Percentiles rank a stretch among this genome's conserved stretches.
These are phyloP conservation scores for Prunus mira DNA, from an alignment of 306 rosid species.

Conservation along the genomic window DNA sequence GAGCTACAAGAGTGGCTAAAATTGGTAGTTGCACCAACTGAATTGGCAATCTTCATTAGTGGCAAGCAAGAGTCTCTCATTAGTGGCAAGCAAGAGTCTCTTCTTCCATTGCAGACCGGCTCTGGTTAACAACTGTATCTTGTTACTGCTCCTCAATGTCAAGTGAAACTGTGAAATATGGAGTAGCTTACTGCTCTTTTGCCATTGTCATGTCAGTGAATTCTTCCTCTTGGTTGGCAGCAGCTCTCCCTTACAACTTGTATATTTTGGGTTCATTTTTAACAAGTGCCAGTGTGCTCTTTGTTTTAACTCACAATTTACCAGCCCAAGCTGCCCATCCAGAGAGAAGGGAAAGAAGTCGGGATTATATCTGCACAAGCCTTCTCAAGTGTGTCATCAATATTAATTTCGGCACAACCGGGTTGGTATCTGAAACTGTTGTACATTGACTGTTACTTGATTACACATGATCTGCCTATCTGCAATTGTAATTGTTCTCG, in stretches of 20 bases:
- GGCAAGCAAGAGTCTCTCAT: slow-evolving; percentile 52
- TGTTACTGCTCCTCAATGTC: slow-evolving; percentile 22
- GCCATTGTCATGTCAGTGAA: slow-evolving; percentile 28
- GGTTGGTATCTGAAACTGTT: slow-evolving; percentile 41
- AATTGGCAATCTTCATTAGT: slow-evolving; percentile 54
- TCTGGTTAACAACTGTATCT: slow-evolving; percentile 24
- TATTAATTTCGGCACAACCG: slow-evolving; percentile 7
- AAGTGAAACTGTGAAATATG: slow-evolving; percentile 24
- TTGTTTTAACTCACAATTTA: slow-evolving; percentile 27
- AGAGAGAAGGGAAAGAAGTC: slow-evolving; percentile 17
- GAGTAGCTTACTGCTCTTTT: slow-evolving; percentile 30
- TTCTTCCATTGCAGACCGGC: slow-evolving; percentile 50
- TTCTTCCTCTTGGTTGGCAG: slow-evolving; percentile 30
- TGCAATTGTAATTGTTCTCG: slow-evolving; percentile 50
- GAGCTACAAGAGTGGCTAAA: slow-evolving; percentile 86
- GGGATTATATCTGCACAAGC: slow-evolving; percentile 28
- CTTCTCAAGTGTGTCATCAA: slow-evolving; percentile 25
- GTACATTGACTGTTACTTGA: slow-evolving; percentile 52
- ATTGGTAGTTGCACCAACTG: slow-evolving; percentile 81
- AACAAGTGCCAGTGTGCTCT: slow-evolving; percentile 27
- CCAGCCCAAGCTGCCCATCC: slow-evolving; percentile 20
- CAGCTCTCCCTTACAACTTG: slow-evolving; percentile 38
- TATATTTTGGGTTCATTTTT: slow-evolving; percentile 48
- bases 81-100: slow-evolving; percentile 47
- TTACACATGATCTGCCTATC: slow-evolving; percentile 30